Evolutionary conservation across 805 yeast species (phyloP).

Genomic region (Candida dendrica): DNA sequence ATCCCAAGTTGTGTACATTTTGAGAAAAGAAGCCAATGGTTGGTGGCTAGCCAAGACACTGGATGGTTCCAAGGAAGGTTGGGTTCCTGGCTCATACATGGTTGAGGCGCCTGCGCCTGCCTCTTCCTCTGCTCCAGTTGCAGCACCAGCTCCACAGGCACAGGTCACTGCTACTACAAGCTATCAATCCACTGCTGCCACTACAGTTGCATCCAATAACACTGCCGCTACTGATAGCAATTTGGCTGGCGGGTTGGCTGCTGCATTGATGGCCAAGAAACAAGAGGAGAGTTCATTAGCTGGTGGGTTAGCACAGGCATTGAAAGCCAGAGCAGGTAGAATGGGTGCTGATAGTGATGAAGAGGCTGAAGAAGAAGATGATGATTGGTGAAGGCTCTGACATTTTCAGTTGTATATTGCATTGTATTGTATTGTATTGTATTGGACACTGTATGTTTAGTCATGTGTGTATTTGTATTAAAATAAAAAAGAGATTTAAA

Average conservation of each 20-base stretch:
- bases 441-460: too few species aligned
- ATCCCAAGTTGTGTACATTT: constrained; percentile 68
- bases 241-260: constrained; percentile 55
- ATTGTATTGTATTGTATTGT: too few species aligned
- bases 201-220: constrained; percentile 13
- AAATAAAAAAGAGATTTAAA: too few species aligned
- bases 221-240: constrained; percentile 19
- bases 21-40: constrained; percentile 73
- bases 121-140: constrained; percentile 22
- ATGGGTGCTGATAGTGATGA: constrained; percentile 56
- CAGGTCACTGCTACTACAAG: constrained; percentile 7
- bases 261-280: constrained; percentile 58
- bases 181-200: constrained; percentile 9
- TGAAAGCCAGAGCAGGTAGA: constrained; percentile 69
- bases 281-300: constrained; percentile 58
- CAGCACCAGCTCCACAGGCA: constrained; percentile 26
- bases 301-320: constrained; percentile 85
- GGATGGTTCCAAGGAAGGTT: constrained; percentile 79
- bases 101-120: constrained; percentile 48
- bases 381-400: constrained; percentile 89
- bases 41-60: constrained; percentile 87
- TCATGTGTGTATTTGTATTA: too few species aligned
- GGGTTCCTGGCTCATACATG: constrained; percentile 96
- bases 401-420: constrained; percentile 13
- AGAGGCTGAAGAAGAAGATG: constrained; percentile 63